phyloP scores from a whole-genome alignment of 2,329 filamentous ascomycete genomes.

The Diplodia sapinea region DNA sequence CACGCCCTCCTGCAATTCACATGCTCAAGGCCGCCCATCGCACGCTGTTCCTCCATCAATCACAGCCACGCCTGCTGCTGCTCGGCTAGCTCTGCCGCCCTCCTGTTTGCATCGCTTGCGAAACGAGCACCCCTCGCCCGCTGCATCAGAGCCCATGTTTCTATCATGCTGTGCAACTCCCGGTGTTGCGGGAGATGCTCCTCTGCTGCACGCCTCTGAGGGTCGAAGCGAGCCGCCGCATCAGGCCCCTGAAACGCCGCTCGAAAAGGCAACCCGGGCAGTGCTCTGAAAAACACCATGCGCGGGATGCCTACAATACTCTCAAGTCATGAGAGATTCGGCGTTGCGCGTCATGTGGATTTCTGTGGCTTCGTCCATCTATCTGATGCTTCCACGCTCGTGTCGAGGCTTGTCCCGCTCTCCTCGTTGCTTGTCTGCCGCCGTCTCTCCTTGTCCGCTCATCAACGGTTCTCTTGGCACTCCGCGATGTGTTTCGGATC shows the following conservation, averaged over 20 bases:
- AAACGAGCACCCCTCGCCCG: neutral
- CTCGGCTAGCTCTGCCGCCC: neutral
- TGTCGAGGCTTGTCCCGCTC: constrained; percentile 8
- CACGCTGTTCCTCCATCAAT: constrained; percentile 23
- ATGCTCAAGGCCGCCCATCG: constrained; percentile 3
- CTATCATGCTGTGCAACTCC: neutral
- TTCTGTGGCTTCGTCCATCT: constrained; percentile 5
- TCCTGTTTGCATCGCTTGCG: neutral
- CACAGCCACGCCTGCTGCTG: neutral
- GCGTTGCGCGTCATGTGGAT: neutral
- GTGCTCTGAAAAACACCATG: neutral
- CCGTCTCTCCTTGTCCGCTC: neutral
- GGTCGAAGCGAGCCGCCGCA: neutral
- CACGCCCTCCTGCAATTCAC: constrained; percentile 23
- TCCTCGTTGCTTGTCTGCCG: constrained; percentile 11
- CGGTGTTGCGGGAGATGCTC: neutral
- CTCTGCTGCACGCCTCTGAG: neutral
- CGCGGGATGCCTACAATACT: neutral
- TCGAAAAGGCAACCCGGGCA: neutral
- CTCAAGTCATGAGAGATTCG: constrained; percentile 8
- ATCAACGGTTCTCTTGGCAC: constrained; percentile 26
- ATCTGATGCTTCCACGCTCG: neutral
- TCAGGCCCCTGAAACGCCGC: constrained; percentile 21
- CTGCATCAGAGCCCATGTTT: neutral
- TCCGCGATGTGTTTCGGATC: constrained; percentile 22